Evolutionary conservation across 2,329 filamentous ascomycete species (phyloP).

Genomic region (Trichoderma sp.): DNA sequence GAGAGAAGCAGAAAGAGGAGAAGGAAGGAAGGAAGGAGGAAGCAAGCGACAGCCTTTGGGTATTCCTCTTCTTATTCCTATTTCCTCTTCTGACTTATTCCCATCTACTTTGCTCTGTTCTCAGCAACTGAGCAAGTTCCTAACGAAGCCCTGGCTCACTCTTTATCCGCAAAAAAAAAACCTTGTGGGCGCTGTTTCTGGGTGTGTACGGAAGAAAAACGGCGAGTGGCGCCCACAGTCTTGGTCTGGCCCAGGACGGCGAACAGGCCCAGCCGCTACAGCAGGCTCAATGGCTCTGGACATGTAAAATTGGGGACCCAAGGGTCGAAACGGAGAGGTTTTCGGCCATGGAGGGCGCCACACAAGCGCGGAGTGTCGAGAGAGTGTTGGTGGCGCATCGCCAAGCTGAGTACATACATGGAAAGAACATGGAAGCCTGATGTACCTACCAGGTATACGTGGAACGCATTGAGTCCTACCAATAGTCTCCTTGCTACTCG

Average conservation of each 20-base stretch:
- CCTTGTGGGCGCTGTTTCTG: constrained; percentile 3
- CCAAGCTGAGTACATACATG: background rate
- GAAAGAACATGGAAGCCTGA: background rate
- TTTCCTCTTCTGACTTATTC: background rate
- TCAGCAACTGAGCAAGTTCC: constrained; percentile 3
- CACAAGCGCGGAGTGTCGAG: constrained; percentile 1
- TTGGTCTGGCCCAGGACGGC: constrained; percentile 3
- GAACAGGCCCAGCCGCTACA: constrained; percentile 1
- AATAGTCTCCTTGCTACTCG: background rate
- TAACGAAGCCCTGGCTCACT: background rate
- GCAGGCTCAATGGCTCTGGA: background rate
- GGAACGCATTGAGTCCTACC: background rate
- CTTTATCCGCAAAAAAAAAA: background rate
- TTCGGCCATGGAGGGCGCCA: constrained; percentile 2
- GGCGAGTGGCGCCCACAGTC: constrained; percentile 1
- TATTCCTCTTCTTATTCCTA: background rate
- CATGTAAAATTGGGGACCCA: constrained; percentile 10
- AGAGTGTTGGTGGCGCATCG: constrained; percentile 24
- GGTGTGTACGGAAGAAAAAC: constrained; percentile 12
- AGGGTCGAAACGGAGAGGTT: background rate
- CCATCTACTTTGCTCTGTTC: background rate
- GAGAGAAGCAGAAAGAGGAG: constrained; percentile 7
- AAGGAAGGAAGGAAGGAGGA: background rate
- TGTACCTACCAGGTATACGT: constrained; percentile 10
- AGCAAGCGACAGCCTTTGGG: constrained; percentile 1